Base-by-base conservation (phyloP, 768 basidiomycete species). In the Collybiopsis luxurians region DNA sequence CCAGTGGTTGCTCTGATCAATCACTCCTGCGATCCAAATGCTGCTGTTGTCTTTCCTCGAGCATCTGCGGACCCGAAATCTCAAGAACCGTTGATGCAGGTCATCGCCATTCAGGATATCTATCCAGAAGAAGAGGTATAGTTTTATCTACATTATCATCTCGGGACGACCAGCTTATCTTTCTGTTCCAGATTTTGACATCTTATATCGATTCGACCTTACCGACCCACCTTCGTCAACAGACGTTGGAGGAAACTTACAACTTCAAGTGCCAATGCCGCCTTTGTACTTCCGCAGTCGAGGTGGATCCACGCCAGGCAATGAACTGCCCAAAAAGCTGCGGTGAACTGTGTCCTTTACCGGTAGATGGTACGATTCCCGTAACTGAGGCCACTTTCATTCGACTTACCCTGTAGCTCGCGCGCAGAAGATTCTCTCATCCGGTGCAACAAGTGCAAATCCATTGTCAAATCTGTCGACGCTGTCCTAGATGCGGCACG, bases 1-100 rank as follows among this genome's bases (percentile, higher is more conserved):
- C 95, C 95, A 0, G 64, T 81, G 0, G 73, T 87, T 3, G 95
- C 95, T 0, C 75, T 97, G 11, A 80, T 90, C 56, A 97, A 97
- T 65, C 95, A 98, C 66, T 90, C 89, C 0, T 95, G 94, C 65
- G 79, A 83, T 21, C 92, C 92, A 0, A 95, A 97, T 65, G 92
- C 89, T 0, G 91, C 88, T 30, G 81, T 95, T n/a, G 91, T 98
- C 3, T 98, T 96, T 66, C 95, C 95, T 48, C 76, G 83, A 3
- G 67, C 77, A 2, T 67, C 76, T 4, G 67, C 64, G 12, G 59
- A 67, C 13, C 62, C 70, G 1, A 57, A 63, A 0, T 63, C 56
- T 19, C 69, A 77, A 26, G 87, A 88, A 65, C 84, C 89, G 0
- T 58, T 82, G 27, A 79, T 94, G 83, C 81, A 89, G 36, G 78